Percentiles rank a stretch among this genome's conserved stretches.
These are phyloP conservation scores for Naganishia sp. DNA, from an alignment of 1,284 basidiomycete genomes.

Conservation along the genomic window DNA sequence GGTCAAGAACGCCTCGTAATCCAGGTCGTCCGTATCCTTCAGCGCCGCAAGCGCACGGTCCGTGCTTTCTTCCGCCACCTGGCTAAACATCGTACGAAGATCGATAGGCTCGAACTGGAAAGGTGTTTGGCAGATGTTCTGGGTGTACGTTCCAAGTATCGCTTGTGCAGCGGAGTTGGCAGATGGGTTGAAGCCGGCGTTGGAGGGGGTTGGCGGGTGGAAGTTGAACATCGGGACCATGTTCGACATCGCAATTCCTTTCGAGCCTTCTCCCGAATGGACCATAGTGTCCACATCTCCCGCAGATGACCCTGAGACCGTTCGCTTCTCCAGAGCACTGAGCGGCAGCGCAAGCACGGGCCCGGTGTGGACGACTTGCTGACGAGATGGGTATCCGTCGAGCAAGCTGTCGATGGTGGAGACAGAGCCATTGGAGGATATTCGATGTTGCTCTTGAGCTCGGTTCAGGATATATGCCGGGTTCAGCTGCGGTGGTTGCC, in stretches of 20 bases:
- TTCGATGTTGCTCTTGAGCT: background rate
- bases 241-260: no score
- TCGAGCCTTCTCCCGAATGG: background rate
- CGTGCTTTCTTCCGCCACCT: conserved; percentile 2
- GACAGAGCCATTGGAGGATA: background rate
- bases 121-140: background rate
- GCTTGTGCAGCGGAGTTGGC: background rate
- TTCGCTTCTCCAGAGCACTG: background rate
- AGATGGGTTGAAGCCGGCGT: background rate
- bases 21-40: conserved; percentile 18
- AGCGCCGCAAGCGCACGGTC: background rate
- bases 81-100: background rate
- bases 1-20: conserved; percentile 15
- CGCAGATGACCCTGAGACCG: background rate
- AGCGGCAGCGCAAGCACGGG: conserved; percentile 1
- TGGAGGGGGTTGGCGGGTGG: conserved; percentile 10
- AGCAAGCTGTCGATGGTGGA: background rate
- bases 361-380: background rate
- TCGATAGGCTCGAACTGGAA: conserved; percentile 19
- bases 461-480: background rate
- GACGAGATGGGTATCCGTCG: background rate
- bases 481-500: background rate
- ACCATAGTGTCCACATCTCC: background rate
- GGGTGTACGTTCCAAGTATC: background rate
- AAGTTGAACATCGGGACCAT: conserved; percentile 26